Evolutionary conservation across 1,284 basidiomycete genomes (phyloP), one percentile per base, ranked within the genome.

Genomic region (Malassezia obtusa): DNA sequence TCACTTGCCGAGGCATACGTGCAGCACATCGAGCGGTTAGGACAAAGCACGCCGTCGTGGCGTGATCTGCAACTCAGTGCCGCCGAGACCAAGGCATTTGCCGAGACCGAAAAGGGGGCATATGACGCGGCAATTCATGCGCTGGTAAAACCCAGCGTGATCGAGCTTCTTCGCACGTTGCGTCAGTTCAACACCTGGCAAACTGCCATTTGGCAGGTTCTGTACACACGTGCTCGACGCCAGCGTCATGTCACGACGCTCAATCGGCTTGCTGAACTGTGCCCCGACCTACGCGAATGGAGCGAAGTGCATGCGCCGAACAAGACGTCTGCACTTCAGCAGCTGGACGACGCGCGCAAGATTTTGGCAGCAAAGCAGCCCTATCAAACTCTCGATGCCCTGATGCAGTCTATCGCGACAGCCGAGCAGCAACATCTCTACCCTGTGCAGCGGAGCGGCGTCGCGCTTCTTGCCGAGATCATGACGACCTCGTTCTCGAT

Each of bases 361-460:
- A 33, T 45, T n/a, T 19, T 49, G 3, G 32, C 25, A 10, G 43
- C 53, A 1, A 15, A 39, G 24, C 53, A 50, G 48, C 53, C 49
- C 24, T 36, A 50, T 24, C 48, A 50, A 31, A 14, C 35, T 6
- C 37, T 56, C 4, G 49, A 56, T 4, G 14, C 21, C 1, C 36
- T 56, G 15, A 46, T 56, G 48, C 31, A 40, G 32, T 31, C 48
- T 9, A 36, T 56, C 10, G 49, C 49, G 2, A 19, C 33, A 0
- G 36, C 37, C 21, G 53, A 50, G 35, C 35, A 10, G 24, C 53
- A 50, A 39, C 37, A 56, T 9, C 21, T 40, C 9, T 56, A 36
- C 21, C 53, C 53, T 2, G 6, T 47, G 40, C 37, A 44, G 22
- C 53, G 53, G 37, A 32, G 37, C 9, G 48, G 53, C n/a, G 37